phyloP scores from a whole-genome alignment of 176 grass and related monocot genomes.

The Elaeis guineensis region DNA sequence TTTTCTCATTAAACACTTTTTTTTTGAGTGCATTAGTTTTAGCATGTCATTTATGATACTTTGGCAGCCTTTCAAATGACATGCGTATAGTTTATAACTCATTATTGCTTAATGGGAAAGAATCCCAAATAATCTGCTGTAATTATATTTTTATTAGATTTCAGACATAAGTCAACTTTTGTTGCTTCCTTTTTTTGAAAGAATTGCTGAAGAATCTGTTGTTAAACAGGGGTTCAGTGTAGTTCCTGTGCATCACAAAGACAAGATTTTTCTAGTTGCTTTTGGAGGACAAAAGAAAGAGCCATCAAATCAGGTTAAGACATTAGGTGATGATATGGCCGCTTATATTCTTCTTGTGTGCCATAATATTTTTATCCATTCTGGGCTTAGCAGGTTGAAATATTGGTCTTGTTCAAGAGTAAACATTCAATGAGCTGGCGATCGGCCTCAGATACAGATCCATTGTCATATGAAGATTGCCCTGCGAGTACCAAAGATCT shows the following conservation, averaged over 20 bases:
- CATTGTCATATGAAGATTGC: constrained; percentile 54
- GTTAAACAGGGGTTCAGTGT: constrained; percentile 85
- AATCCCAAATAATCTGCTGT: too few species aligned
- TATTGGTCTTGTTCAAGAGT: constrained; percentile 71
- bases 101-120: too few species aligned
- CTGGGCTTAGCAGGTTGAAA: constrained; percentile 57
- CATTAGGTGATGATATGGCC: constrained; percentile 3
- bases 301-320: constrained; percentile 76
- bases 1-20: too few species aligned
- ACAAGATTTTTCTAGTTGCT: constrained; percentile 85
- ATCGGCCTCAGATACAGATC: constrained; percentile 65
- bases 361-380: neutral
- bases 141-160: too few species aligned
- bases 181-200: neutral
- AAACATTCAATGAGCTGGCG: constrained; percentile 83
- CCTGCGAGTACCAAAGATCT: constrained; percentile 48
- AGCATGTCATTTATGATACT: too few species aligned
- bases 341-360: constrained; percentile 3
- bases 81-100: too few species aligned
- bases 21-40: too few species aligned
- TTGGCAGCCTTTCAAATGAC: too few species aligned
- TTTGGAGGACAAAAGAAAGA: constrained; percentile 97
- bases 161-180: too few species aligned
- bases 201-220: constrained; percentile 10
- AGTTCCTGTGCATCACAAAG: constrained; percentile 79